Evolutionary conservation across 148 eudicot genomes (phyloP).

Genomic region (Polygonum aviculare): DNA sequence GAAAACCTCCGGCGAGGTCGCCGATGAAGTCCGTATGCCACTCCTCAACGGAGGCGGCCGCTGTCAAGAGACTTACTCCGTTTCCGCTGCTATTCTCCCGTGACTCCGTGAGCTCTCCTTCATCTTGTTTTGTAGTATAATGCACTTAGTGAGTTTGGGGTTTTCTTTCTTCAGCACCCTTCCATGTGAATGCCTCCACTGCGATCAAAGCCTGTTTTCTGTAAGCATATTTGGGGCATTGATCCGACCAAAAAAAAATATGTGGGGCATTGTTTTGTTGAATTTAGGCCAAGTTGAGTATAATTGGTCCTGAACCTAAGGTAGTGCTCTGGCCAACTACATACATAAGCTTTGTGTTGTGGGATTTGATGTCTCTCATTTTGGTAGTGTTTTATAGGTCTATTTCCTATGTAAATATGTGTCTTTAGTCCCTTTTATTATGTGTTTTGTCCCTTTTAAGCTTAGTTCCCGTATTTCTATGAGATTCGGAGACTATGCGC

Average conservation of each 20-base stretch:
- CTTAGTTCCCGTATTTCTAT: no score
- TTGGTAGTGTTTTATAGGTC: no score
- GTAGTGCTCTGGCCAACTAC: no score
- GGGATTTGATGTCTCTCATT: no score
- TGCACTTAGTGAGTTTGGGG: neutral
- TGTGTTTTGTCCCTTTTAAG: no score
- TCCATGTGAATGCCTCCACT: neutral
- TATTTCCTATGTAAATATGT: no score
- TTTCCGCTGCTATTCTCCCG: slow-evolving; percentile 49
- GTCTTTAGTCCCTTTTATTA: no score
- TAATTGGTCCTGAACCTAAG: no score
- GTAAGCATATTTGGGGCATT: neutral
- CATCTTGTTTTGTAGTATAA: neutral
- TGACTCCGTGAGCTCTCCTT: slow-evolving; percentile 18
- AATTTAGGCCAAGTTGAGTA: neutral
- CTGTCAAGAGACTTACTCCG: slow-evolving; percentile 38
- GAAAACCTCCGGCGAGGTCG: slow-evolving; percentile 27
- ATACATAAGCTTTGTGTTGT: no score
- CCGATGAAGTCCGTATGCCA: slow-evolving; percentile 25
- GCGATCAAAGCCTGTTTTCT: neutral
- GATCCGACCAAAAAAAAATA: no score
- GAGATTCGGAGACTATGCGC: no score
- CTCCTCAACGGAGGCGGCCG: slow-evolving; percentile 29
- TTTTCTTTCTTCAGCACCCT: neutral
- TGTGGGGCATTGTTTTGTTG: neutral